Base-by-base conservation (phyloP, 148 eudicot species). In the Chenopodium album region DNA sequence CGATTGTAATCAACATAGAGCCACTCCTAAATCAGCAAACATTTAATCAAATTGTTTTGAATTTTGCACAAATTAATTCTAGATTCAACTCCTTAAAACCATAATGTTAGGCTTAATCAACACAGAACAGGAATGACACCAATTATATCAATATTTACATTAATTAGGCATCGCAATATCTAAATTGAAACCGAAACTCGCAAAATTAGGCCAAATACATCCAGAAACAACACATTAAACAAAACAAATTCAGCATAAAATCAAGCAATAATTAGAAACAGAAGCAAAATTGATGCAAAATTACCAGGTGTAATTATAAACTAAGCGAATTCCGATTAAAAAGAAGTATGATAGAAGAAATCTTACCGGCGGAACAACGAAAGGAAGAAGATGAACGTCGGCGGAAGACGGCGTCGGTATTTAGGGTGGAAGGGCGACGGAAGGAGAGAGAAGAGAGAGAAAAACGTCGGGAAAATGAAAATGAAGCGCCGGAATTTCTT, bases 321-420 rank as follows among this genome's bases (percentile, higher is more conserved):
- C 17, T 16, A 14, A 17, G 16, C 4, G 20, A 19, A 16, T 4
- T 3, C 22, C 8, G 0, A 34, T 31, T 2, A 12, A 7, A 37
- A 19, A n/a, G 17, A 31, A 34, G 1, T 10, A 78, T 7, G 19
- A 10, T 1, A 17, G 19, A 65, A 44, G 23, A 64, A 67, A 20
- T 34, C 48, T 76, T 56, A 48, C 87, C 87, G 48, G 87, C 78
- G 68, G 81, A 77, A 60, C 87, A 85, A 2, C 87, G 84, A 63
- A 85, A 81, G 79, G 87, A 73, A 28, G 56, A n/a, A 23, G 74
- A 28, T 37, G 79, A 52, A 26, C 47, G 66, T 0, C 50, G 80
- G 9, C 63, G 82, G 26, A 26, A 11, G 52, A 26, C 22, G 22
- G 62, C 62, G 20, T 14, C 19, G 62, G 7, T 17, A 17, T 56